Evolutionary conservation across 2,329 filamentous ascomycete genomes (phyloP).

Genomic region (Xylogone sp.): DNA sequence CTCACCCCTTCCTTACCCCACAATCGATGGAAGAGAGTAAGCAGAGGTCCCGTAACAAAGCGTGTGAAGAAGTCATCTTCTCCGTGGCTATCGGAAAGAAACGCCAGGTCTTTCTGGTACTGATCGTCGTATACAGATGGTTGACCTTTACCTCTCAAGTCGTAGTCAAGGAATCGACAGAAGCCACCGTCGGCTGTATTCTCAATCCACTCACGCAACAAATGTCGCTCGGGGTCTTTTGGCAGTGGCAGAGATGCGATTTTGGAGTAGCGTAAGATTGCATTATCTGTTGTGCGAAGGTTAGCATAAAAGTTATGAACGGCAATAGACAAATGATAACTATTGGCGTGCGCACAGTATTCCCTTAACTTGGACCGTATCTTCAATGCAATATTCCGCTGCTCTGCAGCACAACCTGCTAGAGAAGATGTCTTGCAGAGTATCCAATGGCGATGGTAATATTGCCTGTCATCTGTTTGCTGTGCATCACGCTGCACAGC

Average conservation of each 20-base stretch:
- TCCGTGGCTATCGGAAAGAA: not conserved
- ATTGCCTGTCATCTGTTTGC: slow-evolving; percentile 1
- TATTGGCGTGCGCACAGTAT: slow-evolving; percentile 7
- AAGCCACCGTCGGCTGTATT: not conserved
- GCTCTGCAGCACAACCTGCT: slow-evolving; percentile 1
- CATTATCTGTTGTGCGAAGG: no score
- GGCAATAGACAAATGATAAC: not conserved
- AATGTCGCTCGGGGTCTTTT: not conserved
- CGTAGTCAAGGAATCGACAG: not conserved
- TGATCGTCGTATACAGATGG: not conserved
- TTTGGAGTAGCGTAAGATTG: not conserved
- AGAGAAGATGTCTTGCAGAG: slow-evolving; percentile 5
- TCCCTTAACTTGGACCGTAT: slow-evolving; percentile 10
- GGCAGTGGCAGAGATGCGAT: not conserved
- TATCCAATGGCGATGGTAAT: slow-evolving; percentile 9
- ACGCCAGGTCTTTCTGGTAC: not conserved
- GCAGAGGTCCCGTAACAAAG: not conserved
- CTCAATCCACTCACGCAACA: not conserved
- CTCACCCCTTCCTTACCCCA: not conserved
- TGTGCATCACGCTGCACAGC: slow-evolving; percentile 1
- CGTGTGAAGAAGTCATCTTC: not conserved
- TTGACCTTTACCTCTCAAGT: not conserved
- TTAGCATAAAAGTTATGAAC: no score
- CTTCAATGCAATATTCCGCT: slow-evolving; percentile 8
- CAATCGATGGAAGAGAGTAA: not conserved